Conservation (phyloP, 129 eudicot species). For the Oenanthe sinensis region DNA sequence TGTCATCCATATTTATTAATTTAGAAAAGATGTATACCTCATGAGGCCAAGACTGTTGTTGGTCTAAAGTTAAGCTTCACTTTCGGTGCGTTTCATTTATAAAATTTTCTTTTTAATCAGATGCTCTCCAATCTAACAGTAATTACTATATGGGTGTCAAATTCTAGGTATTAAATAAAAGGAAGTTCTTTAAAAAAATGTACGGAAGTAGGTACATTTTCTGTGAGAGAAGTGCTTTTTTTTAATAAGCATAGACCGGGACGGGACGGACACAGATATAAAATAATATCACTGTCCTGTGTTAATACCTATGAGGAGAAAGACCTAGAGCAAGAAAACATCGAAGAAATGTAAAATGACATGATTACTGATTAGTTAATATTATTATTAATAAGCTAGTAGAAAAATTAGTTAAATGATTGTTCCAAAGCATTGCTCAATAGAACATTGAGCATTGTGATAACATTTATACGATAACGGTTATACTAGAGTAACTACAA, state of each 20-base stretch:
- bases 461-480: background rate
- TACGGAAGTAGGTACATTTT: background rate
- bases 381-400: background rate
- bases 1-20: background rate
- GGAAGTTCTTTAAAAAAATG: background rate
- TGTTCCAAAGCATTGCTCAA: background rate
- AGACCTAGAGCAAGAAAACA: background rate
- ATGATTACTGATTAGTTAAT: background rate
- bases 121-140: background rate
- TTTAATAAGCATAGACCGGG: background rate
- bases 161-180: background rate
- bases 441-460: background rate
- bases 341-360: background rate
- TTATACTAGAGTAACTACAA: constrained; percentile 12
- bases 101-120: background rate
- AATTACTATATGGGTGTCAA: background rate
- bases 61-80: background rate
- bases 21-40: background rate
- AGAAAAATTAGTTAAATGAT: background rate
- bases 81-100: background rate
- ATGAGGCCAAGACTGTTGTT: background rate
- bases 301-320: background rate
- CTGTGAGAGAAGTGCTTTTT: background rate
- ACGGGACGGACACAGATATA: too few species aligned
- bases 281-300: too few species aligned